Evolutionary conservation across 2,329 filamentous ascomycete species (phyloP).

Genomic region (Trichophyton rubrum): DNA sequence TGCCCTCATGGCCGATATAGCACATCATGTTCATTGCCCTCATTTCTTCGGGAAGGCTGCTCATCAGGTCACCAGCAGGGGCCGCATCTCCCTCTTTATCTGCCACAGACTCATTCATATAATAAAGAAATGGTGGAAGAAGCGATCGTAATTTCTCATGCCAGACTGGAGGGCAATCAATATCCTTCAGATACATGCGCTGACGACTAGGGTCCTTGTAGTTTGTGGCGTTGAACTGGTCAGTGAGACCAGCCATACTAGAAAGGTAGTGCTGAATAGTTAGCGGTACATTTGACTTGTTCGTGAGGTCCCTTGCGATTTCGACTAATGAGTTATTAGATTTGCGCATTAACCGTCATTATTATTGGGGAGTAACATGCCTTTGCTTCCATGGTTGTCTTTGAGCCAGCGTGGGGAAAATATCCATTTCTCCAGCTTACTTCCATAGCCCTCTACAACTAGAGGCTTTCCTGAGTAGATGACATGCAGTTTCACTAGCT

Average conservation of each 20-base stretch:
- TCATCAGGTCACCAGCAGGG: slow-evolving; percentile 80
- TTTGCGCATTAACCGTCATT: neutral
- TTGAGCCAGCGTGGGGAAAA: slow-evolving; percentile 75
- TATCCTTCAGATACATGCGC: slow-evolving; percentile 89
- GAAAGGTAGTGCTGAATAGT: slow-evolving; percentile 83
- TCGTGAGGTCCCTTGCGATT: slow-evolving; percentile 66
- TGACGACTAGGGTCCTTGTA: slow-evolving; percentile 71
- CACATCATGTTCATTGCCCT: slow-evolving; percentile 95
- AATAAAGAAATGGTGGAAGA: slow-evolving; percentile 73
- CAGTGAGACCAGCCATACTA: slow-evolving; percentile 70
- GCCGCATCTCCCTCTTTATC: slow-evolving; percentile 38
- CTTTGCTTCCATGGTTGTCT: slow-evolving; percentile 63
- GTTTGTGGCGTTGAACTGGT: slow-evolving; percentile 64
- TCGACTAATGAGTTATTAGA: slow-evolving; percentile 48
- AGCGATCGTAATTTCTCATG: slow-evolving; percentile 62
- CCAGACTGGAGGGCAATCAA: slow-evolving; percentile 87
- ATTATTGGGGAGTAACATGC: slow-evolving; percentile 31
- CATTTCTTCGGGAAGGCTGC: slow-evolving; percentile 73
- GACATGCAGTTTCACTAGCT: slow-evolving; percentile 70
- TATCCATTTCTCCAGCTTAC: slow-evolving; percentile 58
- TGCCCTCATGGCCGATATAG: slow-evolving; percentile 94
- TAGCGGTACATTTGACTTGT: slow-evolving; percentile 63
- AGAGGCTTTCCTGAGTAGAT: slow-evolving; percentile 75
- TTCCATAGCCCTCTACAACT: slow-evolving; percentile 80
- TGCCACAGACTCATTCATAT: slow-evolving; percentile 69